Percentiles rank a stretch among this genome's conserved stretches.
These are phyloP conservation scores for Paecilomyces sp. DNA, from an alignment of 2,329 filamentous ascomycete species.

Conservation along the genomic window DNA sequence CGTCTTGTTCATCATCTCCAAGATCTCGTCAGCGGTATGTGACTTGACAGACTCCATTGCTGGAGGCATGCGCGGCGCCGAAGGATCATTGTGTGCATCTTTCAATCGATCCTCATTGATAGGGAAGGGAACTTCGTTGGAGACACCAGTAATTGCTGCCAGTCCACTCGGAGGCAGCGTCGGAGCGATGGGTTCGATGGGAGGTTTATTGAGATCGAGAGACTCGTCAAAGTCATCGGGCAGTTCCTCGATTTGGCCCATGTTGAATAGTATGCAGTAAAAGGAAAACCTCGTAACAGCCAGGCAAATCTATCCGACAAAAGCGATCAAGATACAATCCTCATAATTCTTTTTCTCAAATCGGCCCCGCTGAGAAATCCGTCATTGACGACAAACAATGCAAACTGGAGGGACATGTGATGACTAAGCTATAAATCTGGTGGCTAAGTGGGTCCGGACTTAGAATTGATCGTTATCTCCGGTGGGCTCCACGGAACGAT, in stretches of 20 bases:
- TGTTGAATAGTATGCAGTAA: slow-evolving; percentile 10
- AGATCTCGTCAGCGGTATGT: slow-evolving; percentile 53
- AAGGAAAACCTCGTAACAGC: not conserved
- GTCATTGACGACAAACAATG: not conserved
- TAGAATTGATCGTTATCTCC: not conserved
- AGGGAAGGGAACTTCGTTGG: slow-evolving; percentile 30
- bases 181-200: slow-evolving; percentile 7
- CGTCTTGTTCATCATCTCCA: slow-evolving; percentile 59
- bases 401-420: not conserved
- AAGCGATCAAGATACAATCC: not conserved
- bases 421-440: not conserved
- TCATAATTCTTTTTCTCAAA: not conserved
- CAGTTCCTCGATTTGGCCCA: slow-evolving; percentile 49
- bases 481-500: not conserved
- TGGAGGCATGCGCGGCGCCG: slow-evolving; percentile 47
- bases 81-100: slow-evolving; percentile 20
- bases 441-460: not conserved
- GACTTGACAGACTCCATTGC: slow-evolving; percentile 51
- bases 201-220: slow-evolving; percentile 33
- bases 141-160: slow-evolving; percentile 10
- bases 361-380: not conserved
- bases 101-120: slow-evolving; percentile 30
- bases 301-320: not conserved
- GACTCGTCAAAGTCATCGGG: slow-evolving; percentile 45
- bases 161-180: not conserved